Evolutionary conservation across 345 rosid genomes (phyloP).

Genomic region (Garcia nutans): DNA sequence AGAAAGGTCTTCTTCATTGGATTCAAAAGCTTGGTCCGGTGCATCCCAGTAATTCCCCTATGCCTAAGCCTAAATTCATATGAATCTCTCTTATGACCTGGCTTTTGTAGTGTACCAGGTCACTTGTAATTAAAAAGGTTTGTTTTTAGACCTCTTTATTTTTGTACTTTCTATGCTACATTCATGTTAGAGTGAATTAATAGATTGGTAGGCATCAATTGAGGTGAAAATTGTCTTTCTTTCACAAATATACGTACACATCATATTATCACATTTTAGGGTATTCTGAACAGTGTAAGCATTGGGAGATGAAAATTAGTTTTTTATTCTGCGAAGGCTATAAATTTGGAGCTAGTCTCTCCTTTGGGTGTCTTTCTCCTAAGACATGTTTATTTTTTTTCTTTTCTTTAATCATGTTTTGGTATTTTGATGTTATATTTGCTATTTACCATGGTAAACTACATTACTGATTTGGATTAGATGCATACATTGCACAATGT

Average conservation of each 20-base stretch:
- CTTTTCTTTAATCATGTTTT: neutral
- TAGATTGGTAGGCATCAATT: conserved; percentile 9
- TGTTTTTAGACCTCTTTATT: conserved; percentile 25
- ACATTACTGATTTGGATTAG: too few species aligned
- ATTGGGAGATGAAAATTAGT: neutral
- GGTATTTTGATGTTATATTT: neutral
- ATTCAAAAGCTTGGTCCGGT: conserved; percentile 81
- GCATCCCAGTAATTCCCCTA: conserved; percentile 35
- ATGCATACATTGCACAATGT: too few species aligned
- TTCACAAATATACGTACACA: conserved; percentile 10
- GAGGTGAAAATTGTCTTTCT: conserved; percentile 7
- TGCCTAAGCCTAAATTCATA: conserved; percentile 65
- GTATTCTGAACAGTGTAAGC: conserved; percentile 8
- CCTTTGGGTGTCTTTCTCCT: neutral
- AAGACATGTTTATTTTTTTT: neutral
- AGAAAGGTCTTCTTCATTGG: conserved; percentile 77
- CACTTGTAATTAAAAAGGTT: conserved; percentile 46
- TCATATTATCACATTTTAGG: conserved; percentile 14
- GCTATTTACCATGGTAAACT: neutral
- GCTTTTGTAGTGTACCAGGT: conserved; percentile 40
- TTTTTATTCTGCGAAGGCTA: neutral
- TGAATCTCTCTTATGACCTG: conserved; percentile 36
- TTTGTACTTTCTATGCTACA: conserved; percentile 22
- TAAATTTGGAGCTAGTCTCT: neutral
- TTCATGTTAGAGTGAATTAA: conserved; percentile 22